A percentile compares a stretch with the other conserved stretches of the same genome.
Conservation (phyloP, 345 rosid species). For the Pistacia vera region DNA sequence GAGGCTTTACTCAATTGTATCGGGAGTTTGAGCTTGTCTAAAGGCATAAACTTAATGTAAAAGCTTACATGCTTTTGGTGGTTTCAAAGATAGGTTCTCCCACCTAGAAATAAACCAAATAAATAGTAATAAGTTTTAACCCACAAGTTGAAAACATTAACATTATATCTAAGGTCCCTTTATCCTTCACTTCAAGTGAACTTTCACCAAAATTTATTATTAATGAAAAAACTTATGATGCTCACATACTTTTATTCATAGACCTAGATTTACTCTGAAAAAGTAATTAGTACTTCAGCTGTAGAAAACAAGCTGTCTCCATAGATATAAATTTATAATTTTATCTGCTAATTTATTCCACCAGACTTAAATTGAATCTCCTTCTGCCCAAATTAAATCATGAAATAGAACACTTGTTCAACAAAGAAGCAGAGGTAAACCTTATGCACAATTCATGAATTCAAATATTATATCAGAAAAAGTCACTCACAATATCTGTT, state of each 20-base stretch:
- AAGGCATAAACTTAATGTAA: background rate
- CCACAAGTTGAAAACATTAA: background rate
- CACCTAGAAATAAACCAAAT: no score
- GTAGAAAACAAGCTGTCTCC: background rate
- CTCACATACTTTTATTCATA: background rate
- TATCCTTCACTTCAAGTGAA: background rate
- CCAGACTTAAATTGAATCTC: constrained; percentile 8
- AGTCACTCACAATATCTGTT: constrained; percentile 43
- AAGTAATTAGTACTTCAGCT: background rate
- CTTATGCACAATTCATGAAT: background rate
- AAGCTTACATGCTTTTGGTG: no score
- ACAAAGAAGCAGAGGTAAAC: background rate
- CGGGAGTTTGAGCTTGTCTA: background rate
- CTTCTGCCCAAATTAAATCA: background rate
- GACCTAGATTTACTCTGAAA: background rate
- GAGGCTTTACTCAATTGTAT: background rate
- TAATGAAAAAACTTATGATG: background rate
- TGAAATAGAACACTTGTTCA: background rate
- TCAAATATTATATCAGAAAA: background rate
- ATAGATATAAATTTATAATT: background rate
- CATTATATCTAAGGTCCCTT: background rate
- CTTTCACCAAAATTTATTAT: background rate
- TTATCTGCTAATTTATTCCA: background rate
- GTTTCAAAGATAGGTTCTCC: no score
- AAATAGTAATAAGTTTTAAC: background rate